phyloP scores from a whole-genome alignment of 805 yeast species.

The Kodamaea laetipori region DNA sequence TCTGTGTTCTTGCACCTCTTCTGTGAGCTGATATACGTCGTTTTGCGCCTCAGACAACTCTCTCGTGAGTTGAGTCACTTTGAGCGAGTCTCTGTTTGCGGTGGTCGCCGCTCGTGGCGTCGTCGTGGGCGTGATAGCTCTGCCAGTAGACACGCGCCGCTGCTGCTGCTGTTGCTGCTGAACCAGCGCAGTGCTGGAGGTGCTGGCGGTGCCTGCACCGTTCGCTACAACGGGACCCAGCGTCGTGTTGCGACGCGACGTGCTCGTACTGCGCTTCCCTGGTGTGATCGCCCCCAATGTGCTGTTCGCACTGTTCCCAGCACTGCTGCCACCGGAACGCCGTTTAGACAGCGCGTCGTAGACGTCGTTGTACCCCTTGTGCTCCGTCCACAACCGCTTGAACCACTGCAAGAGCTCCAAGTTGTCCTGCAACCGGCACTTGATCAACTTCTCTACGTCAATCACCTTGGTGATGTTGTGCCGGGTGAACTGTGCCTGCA shows the following conservation, averaged over 20 bases:
- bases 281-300: slow-evolving; percentile 7
- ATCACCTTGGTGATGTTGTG: slow-evolving; percentile 72
- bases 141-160: slow-evolving; percentile 5
- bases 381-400: slow-evolving; percentile 77
- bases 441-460: slow-evolving; percentile 78
- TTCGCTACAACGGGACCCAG: slow-evolving; percentile 6
- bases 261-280: slow-evolving; percentile 2
- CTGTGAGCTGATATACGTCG: slow-evolving; percentile 42
- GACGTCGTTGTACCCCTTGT: slow-evolving; percentile 57
- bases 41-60: slow-evolving; percentile 50
- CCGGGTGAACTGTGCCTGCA: slow-evolving; percentile 76
- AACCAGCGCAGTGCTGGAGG: slow-evolving; percentile 19
- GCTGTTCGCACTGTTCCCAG: slow-evolving; percentile 6
- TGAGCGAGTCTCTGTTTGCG: slow-evolving; percentile 13
- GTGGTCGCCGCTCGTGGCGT: slow-evolving; percentile 4
- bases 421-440: slow-evolving; percentile 91
- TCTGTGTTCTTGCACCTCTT: slow-evolving; percentile 58
- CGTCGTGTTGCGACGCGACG: slow-evolving; percentile 10
- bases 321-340: slow-evolving; percentile 11
- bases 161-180: slow-evolving; percentile 3
- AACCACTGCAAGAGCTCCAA: slow-evolving; percentile 94
- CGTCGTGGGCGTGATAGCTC: slow-evolving; percentile 7
- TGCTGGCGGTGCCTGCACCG: slow-evolving; percentile 7
- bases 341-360: slow-evolving; percentile 63
- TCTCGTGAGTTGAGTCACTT: slow-evolving; percentile 22